Evolutionary conservation across 75 land plant species (phyloP).

Genomic region (Larix kaempferi): DNA sequence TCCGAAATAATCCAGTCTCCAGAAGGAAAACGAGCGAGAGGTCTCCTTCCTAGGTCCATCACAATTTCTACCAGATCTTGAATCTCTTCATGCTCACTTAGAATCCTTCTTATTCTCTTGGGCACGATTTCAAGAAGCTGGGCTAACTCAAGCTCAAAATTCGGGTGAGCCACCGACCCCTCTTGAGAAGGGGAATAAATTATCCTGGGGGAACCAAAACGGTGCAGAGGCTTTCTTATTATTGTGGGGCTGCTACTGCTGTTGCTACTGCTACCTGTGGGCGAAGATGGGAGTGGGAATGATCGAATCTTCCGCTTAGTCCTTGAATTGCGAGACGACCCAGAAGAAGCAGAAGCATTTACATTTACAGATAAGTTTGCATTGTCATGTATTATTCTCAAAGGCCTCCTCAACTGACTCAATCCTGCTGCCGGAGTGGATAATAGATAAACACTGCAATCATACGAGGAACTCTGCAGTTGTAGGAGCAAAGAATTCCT

Average conservation of each 20-base stretch:
- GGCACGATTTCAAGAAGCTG: conserved; percentile 75
- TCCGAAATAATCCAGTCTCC: conserved; percentile 87
- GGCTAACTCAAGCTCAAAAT: conserved; percentile 44
- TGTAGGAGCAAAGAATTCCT: too few relatives aligned
- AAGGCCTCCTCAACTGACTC: too few relatives aligned
- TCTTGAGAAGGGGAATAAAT: not conserved
- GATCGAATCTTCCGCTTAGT: not conserved
- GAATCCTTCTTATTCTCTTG: conserved; percentile 48
- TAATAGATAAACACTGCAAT: too few relatives aligned
- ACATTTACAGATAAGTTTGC: too few relatives aligned
- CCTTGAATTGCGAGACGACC: not conserved
- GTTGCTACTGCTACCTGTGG: not conserved
- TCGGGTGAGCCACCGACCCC: not conserved
- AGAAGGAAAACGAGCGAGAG: conserved; percentile 88
- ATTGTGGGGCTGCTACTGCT: not conserved
- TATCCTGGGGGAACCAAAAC: not conserved
- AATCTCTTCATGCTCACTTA: conserved; percentile 58
- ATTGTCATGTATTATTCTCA: too few relatives aligned
- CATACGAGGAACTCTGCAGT: too few relatives aligned
- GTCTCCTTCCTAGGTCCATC: conserved; percentile 89
- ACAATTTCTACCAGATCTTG: conserved; percentile 80
- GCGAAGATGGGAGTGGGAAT: not conserved
- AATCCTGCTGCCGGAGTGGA: too few relatives aligned
- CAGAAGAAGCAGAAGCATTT: conserved; percentile 1
- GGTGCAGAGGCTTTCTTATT: conserved; percentile 1